Conservation (phyloP, 2,329 filamentous ascomycete genomes). For the Scedosporium boydii region DNA sequence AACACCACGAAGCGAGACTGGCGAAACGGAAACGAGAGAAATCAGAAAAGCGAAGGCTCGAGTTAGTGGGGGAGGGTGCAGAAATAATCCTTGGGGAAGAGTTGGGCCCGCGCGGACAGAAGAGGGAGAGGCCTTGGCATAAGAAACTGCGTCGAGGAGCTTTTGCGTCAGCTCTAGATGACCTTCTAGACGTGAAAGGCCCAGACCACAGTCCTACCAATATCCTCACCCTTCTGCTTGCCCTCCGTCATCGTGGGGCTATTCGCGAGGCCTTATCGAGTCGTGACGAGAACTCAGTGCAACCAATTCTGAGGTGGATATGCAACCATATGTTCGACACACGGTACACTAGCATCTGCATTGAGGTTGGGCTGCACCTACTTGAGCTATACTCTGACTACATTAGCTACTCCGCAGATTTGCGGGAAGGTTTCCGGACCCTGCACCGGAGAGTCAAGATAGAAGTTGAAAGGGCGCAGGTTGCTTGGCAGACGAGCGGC, state of each 20-base stretch:
- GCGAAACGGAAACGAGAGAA: slow-evolving; percentile 56
- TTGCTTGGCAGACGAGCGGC: slow-evolving; percentile 71
- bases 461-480: slow-evolving; percentile 75
- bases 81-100: slow-evolving; percentile 84
- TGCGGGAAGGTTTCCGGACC: slow-evolving; percentile 60
- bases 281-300: slow-evolving; percentile 70
- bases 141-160: slow-evolving; percentile 66
- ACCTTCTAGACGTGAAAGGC: slow-evolving; percentile 51
- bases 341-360: slow-evolving; percentile 68
- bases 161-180: slow-evolving; percentile 70
- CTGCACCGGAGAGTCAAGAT: slow-evolving; percentile 62
- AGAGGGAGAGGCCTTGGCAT: slow-evolving; percentile 69
- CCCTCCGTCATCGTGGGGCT: slow-evolving; percentile 79
- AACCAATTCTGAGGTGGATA: slow-evolving; percentile 78
- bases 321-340: slow-evolving; percentile 74
- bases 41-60: slow-evolving; percentile 46
- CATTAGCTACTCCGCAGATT: slow-evolving; percentile 60
- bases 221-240: slow-evolving; percentile 69
- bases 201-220: slow-evolving; percentile 49
- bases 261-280: slow-evolving; percentile 70
- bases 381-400: slow-evolving; percentile 83
- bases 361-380: slow-evolving; percentile 73
- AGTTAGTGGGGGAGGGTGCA: slow-evolving; percentile 73
- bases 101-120: slow-evolving; percentile 17
- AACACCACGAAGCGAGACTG: slow-evolving; percentile 63